Evolutionary conservation across 129 eudicot genomes (phyloP).

Genomic region (Pseudognaphalium luteoalbum): DNA sequence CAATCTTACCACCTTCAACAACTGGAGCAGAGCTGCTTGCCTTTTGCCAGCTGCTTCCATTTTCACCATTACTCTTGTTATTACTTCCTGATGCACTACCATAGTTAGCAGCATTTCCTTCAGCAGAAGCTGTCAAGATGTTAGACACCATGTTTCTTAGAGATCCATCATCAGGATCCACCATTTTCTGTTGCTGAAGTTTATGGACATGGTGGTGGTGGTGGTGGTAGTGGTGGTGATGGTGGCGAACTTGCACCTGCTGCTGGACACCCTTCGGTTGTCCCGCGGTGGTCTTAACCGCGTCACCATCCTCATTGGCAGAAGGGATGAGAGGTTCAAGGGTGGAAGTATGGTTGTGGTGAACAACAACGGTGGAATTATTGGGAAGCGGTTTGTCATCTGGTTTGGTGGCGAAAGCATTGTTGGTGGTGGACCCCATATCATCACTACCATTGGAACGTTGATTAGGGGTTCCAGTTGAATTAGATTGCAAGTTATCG

Average conservation of each 20-base stretch:
- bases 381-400: constrained; percentile 45
- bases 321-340: constrained; percentile 25
- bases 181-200: constrained; percentile 39
- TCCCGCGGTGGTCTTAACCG: constrained; percentile 9
- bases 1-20: constrained; percentile 39
- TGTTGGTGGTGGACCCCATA: constrained; percentile 73
- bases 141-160: constrained; percentile 37
- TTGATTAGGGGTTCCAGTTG: constrained; percentile 48
- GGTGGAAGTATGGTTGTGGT: constrained; percentile 26
- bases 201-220: constrained; percentile 49
- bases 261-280: constrained; percentile 20
- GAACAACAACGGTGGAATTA: constrained; percentile 17
- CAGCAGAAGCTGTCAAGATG: constrained; percentile 31
- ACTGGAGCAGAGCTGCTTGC: constrained; percentile 39
- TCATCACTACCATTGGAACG: constrained; percentile 65
- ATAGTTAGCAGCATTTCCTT: constrained; percentile 66
- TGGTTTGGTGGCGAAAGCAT: constrained; percentile 47
- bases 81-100: constrained; percentile 74
- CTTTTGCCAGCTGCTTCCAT: constrained; percentile 43
- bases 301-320: constrained; percentile 23
- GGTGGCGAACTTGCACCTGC: constrained; percentile 47
- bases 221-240: constrained; percentile 55
- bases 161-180: constrained; percentile 40
- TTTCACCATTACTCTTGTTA: constrained; percentile 55
- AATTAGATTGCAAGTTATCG: constrained; percentile 43